Evolutionary conservation across 1,284 basidiomycete species (phyloP).

Genomic region (Meripilus lineatus): DNA sequence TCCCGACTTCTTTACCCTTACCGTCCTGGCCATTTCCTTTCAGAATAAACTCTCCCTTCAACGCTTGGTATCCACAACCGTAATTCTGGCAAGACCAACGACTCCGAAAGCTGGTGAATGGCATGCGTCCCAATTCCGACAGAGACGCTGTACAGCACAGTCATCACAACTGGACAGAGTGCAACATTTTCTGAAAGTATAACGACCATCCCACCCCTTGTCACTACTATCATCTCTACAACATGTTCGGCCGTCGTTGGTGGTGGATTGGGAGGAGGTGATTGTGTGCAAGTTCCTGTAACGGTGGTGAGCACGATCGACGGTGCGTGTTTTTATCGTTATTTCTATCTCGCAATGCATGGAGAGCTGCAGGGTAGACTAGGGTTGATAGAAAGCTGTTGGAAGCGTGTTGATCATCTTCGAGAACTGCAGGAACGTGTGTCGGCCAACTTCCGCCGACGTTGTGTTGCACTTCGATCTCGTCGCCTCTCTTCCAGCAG

Average conservation of each 20-base stretch:
- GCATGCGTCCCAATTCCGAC: slow-evolving; percentile 26
- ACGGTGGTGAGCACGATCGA: slow-evolving; percentile 13
- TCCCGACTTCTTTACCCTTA: background rate
- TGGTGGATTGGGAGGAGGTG: background rate
- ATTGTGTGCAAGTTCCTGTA: slow-evolving; percentile 8
- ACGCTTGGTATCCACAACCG: background rate
- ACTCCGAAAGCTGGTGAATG: slow-evolving; percentile 21
- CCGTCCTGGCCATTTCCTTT: background rate
- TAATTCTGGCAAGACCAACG: too few relatives aligned
- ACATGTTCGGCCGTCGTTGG: slow-evolving; percentile 8
- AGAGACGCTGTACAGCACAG: slow-evolving; percentile 19
- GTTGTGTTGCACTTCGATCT: slow-evolving; percentile 1
- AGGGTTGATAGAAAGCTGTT: too few relatives aligned
- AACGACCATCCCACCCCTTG: slow-evolving; percentile 16
- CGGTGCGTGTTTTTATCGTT: slow-evolving; percentile 14
- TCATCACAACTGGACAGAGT: slow-evolving; percentile 16
- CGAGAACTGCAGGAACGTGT: too few relatives aligned
- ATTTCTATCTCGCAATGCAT: too few relatives aligned
- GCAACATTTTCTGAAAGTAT: slow-evolving; percentile 17
- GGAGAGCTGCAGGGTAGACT: too few relatives aligned
- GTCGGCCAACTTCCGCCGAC: too few relatives aligned
- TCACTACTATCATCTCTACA: slow-evolving; percentile 14
- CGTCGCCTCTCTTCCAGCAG: slow-evolving; percentile 1
- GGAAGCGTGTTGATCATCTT: too few relatives aligned
- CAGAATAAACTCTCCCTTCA: background rate